Percentiles rank a stretch among this genome's conserved stretches.
phyloP scores from a whole-genome alignment of 1,139 yeast species.

The Meyerozyma elateridarum region DNA sequence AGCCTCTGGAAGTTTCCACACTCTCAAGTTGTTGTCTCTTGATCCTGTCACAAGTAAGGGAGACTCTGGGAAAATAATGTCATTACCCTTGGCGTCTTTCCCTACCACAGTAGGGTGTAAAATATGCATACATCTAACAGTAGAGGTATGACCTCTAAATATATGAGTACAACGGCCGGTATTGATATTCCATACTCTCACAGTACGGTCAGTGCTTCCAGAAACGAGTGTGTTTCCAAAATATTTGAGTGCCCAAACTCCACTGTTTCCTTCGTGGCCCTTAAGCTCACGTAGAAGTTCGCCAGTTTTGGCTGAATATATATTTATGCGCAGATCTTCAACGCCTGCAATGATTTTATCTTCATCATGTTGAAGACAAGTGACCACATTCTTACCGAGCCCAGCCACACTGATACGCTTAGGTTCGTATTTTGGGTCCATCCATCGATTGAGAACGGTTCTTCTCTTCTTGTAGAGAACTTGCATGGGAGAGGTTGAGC shows the following conservation, averaged over 20 bases:
- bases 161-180: slow-evolving; percentile 78
- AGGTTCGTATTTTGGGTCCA: slow-evolving; percentile 69
- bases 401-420: slow-evolving; percentile 66
- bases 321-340: slow-evolving; percentile 77
- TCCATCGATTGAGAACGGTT: slow-evolving; percentile 75
- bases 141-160: slow-evolving; percentile 86
- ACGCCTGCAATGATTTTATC: slow-evolving; percentile 91
- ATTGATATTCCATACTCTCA: slow-evolving; percentile 82
- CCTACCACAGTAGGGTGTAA: slow-evolving; percentile 62
- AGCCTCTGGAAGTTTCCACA: slow-evolving; percentile 78
- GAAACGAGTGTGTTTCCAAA: slow-evolving; percentile 78
- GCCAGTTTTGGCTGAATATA: slow-evolving; percentile 78
- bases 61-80: slow-evolving; percentile 54
- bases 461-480: slow-evolving; percentile 62
- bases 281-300: slow-evolving; percentile 58
- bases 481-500: slow-evolving; percentile 21
- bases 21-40: slow-evolving; percentile 81
- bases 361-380: slow-evolving; percentile 91
- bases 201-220: slow-evolving; percentile 90
- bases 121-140: slow-evolving; percentile 86
- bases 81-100: slow-evolving; percentile 56
- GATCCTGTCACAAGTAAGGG: slow-evolving; percentile 85
- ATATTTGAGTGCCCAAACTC: slow-evolving; percentile 97
- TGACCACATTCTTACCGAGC: slow-evolving; percentile 78
- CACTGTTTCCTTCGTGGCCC: slow-evolving; percentile 80